phyloP scores from a whole-genome alignment of 2,329 filamentous ascomycete genomes.

The Colletotrichum abscissum region DNA sequence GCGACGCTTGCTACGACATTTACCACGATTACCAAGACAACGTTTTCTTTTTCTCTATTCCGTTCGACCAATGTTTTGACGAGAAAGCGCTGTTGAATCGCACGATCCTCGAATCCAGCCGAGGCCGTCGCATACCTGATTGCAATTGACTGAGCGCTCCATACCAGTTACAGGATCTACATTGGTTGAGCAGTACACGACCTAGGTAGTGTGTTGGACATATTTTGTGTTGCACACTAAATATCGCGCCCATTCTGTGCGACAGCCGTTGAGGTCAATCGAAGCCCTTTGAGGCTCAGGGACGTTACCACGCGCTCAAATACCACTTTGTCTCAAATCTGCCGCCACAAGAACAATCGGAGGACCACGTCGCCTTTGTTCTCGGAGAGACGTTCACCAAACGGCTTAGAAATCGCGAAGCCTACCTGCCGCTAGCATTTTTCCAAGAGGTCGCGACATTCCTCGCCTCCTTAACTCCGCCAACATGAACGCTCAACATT shows the following conservation, averaged over 20 bases:
- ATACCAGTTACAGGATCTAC: neutral
- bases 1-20: constrained; percentile 18
- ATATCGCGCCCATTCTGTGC: neutral
- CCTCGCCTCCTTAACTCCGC: constrained; percentile 30
- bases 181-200: neutral
- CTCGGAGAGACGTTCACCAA: neutral
- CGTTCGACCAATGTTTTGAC: constrained; percentile 5
- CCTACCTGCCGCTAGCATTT: constrained; percentile 11
- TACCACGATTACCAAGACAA: constrained; percentile 18
- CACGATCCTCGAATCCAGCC: constrained; percentile 19
- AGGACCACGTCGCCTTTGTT: constrained; percentile 26
- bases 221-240: neutral
- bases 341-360: constrained; percentile 12
- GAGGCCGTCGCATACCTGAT: constrained; percentile 14
- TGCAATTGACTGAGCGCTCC: neutral
- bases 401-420: neutral
- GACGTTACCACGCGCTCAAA: constrained; percentile 8
- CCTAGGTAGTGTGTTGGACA: neutral
- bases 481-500: constrained; percentile 59
- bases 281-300: neutral
- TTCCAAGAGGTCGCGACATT: constrained; percentile 35
- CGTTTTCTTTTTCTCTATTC: constrained; percentile 10
- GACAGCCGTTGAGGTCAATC: neutral
- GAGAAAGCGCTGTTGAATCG: neutral
- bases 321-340: constrained; percentile 21